These are phyloP conservation scores for Suhomyces sp. DNA, from an alignment of 805 yeast species.

Conservation along the genomic window DNA sequence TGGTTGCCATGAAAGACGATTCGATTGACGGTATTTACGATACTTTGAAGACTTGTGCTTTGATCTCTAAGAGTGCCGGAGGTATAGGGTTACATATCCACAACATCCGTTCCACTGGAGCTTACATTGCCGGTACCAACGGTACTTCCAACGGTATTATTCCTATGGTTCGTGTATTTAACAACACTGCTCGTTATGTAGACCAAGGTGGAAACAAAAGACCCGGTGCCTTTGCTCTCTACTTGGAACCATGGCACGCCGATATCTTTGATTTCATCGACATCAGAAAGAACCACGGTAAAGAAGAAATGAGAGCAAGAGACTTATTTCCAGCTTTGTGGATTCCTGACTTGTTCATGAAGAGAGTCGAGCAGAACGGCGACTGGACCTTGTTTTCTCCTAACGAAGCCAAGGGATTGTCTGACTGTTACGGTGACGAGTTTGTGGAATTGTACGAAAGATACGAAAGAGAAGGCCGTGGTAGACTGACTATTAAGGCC, in stretches of 20 bases:
- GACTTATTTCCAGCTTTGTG: constrained; percentile 91
- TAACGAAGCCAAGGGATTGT: constrained; percentile 80
- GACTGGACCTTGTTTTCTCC: constrained; percentile 93
- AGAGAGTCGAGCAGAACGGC: constrained; percentile 71
- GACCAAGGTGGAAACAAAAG: constrained; percentile 98
- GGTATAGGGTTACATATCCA: constrained; percentile 91
- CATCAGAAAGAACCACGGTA: constrained; percentile 89
- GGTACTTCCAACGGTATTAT: constrained; percentile 91
- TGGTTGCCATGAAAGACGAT: constrained; percentile 86
- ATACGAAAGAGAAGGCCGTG: constrained; percentile 69
- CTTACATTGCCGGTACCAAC: constrained; percentile 86
- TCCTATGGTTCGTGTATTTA: constrained; percentile 95
- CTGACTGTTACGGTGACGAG: constrained; percentile 81
- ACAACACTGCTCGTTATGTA: constrained; percentile 93
- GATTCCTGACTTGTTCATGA: constrained; percentile 94
- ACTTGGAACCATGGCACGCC: constrained; percentile 96
- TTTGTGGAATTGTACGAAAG: constrained; percentile 67
- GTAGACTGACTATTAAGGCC: constrained; percentile 62
- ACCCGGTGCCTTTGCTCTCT: constrained; percentile 95
- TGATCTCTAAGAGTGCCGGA: constrained; percentile 92
- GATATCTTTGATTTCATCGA: constrained; percentile 86
- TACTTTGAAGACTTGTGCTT: constrained; percentile 82
- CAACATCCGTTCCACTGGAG: constrained; percentile 81
- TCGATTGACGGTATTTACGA: constrained; percentile 94
- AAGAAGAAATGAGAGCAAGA: constrained; percentile 89